phyloP scores from a whole-genome alignment of 768 basidiomycete species.

The Gyrodon lividus region DNA sequence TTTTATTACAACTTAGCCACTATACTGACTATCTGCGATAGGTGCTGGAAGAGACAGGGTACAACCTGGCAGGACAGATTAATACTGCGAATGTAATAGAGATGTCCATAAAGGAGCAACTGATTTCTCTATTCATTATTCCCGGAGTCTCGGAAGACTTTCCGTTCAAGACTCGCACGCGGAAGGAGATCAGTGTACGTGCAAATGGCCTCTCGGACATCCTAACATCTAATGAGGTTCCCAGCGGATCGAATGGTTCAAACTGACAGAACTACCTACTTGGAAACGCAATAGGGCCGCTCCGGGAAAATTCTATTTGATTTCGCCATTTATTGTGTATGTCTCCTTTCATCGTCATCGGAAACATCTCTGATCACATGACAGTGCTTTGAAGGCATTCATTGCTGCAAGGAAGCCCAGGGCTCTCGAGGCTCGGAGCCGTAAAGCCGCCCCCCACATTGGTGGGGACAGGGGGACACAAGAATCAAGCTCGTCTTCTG shows the following conservation, averaged over 20 bases:
- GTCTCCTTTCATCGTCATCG: slow-evolving; percentile 21
- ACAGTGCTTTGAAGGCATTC: slow-evolving; percentile 54
- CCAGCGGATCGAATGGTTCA: slow-evolving; percentile 98
- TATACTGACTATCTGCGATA: slow-evolving; percentile 33
- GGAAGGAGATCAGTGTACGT: slow-evolving; percentile 96
- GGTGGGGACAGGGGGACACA: slow-evolving; percentile 40
- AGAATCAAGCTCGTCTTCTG: slow-evolving; percentile 69
- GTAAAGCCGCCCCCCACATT: slow-evolving; percentile 31
- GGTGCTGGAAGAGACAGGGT: slow-evolving; percentile 98
- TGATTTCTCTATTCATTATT: slow-evolving; percentile 88
- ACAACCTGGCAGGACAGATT: slow-evolving; percentile 73
- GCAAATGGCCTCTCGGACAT: slow-evolving; percentile 1
- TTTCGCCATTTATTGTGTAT: slow-evolving; percentile 89
- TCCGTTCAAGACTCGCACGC: slow-evolving; percentile 87
- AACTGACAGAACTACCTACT: slow-evolving; percentile 82
- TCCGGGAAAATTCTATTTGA: slow-evolving; percentile 88
- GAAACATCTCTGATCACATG: slow-evolving; percentile 4
- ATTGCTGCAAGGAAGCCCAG: slow-evolving; percentile 64
- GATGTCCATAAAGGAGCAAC: slow-evolving; percentile 86
- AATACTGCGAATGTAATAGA: slow-evolving; percentile 72
- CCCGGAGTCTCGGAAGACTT: slow-evolving; percentile 85
- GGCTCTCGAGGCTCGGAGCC: slow-evolving; percentile 32
- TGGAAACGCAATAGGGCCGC: slow-evolving; percentile 79
- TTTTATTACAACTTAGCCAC: neutral
- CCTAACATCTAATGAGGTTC: slow-evolving; percentile 8